Evolutionary conservation across 1,284 basidiomycete genomes (phyloP).

Genomic region (Tranzscheliella williamsii): DNA sequence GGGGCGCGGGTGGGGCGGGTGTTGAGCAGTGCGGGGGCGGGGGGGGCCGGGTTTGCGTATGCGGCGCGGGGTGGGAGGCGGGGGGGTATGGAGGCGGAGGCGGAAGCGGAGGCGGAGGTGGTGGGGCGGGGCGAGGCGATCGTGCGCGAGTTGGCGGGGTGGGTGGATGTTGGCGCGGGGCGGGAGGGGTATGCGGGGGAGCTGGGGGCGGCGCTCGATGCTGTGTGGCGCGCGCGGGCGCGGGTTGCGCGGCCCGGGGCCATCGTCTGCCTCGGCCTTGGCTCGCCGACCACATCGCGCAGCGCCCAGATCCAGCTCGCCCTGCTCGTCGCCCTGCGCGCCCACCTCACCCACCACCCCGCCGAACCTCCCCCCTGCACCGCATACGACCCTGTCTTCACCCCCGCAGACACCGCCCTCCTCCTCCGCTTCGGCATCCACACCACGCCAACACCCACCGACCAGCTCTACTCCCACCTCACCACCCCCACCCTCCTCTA

Average conservation of each 20-base stretch:
- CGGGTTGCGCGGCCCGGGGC: background rate
- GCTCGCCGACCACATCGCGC: slow-evolving; percentile 3
- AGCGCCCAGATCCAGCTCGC: slow-evolving; percentile 30
- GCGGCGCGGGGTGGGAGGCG: no score
- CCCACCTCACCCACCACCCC: background rate
- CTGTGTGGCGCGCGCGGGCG: no score
- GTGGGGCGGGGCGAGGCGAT: no score
- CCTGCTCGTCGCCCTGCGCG: slow-evolving; percentile 10
- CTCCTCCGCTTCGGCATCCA: background rate
- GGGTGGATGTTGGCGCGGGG: no score
- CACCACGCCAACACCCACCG: background rate
- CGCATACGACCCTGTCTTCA: slow-evolving; percentile 30
- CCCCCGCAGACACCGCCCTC: background rate
- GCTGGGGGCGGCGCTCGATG: no score
- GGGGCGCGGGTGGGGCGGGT: no score
- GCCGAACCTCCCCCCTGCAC: slow-evolving; percentile 1
- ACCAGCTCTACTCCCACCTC: slow-evolving; percentile 1
- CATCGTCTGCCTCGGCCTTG: slow-evolving; percentile 24
- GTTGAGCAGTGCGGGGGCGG: no score
- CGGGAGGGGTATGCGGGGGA: no score
- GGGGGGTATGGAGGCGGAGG: no score
- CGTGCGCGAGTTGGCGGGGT: no score
- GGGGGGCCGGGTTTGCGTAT: no score
- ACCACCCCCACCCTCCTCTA: slow-evolving; percentile 7
- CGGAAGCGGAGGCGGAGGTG: no score